Evolutionary conservation across 805 yeast species (phyloP).

Genomic region (Debaryomyces prosopidis): DNA sequence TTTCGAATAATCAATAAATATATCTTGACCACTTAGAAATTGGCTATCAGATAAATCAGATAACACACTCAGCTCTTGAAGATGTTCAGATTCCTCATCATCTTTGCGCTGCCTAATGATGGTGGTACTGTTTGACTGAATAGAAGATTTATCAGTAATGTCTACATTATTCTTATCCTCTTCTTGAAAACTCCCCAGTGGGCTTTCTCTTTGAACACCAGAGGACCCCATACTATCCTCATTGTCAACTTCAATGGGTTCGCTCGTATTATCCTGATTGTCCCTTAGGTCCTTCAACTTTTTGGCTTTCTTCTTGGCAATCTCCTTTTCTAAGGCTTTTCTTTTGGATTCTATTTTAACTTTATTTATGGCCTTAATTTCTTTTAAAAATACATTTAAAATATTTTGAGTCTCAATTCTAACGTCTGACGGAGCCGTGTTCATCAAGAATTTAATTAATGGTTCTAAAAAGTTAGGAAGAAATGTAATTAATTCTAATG

Average conservation of each 20-base stretch:
- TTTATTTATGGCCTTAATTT: constrained; percentile 73
- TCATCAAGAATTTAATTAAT: constrained; percentile 67
- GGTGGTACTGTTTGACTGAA: constrained; percentile 23
- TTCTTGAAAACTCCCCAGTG: constrained; percentile 6
- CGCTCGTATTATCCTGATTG: constrained; percentile 2
- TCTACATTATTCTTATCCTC: constrained; percentile 5
- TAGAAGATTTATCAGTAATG: constrained; percentile 21
- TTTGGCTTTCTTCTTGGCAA: constrained; percentile 17
- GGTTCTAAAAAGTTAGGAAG: constrained; percentile 90
- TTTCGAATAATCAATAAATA: constrained; percentile 74
- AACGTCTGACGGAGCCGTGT: constrained; percentile 84
- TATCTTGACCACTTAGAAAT: constrained; percentile 61
- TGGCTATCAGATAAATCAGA: constrained; percentile 38
- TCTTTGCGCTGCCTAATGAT: constrained; percentile 5
- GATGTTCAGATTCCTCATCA: constrained; percentile 19
- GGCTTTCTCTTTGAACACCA: constrained; percentile 7
- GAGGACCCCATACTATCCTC: background rate
- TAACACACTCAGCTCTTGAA: constrained; percentile 49
- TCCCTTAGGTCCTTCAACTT: background rate
- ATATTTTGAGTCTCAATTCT: constrained; percentile 81
- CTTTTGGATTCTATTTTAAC: constrained; percentile 55
- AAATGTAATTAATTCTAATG: constrained; percentile 81
- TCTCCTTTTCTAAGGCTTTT: constrained; percentile 17
- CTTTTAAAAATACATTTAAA: constrained; percentile 72
- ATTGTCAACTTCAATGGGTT: background rate